These are phyloP conservation scores for Pisolithus microcarpus DNA, from an alignment of 768 basidiomycete species.

Conservation along the genomic window DNA sequence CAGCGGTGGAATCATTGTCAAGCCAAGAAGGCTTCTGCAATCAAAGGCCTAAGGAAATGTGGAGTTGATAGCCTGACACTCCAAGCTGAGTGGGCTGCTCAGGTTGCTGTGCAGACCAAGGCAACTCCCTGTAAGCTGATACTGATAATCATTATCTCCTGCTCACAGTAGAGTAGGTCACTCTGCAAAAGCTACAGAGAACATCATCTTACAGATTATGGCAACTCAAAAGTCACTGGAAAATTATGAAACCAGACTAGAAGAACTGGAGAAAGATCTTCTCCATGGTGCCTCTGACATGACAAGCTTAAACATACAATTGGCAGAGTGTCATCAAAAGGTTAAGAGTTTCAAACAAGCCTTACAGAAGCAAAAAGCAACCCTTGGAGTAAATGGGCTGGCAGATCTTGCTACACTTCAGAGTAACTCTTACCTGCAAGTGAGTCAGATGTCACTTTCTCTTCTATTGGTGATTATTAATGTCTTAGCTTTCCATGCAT, in stretches of 20 bases:
- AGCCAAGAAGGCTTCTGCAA: constrained; percentile 1
- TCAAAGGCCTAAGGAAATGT: neutral
- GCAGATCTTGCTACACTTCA: neutral
- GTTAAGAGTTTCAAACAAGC: neutral
- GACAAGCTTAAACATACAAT: neutral
- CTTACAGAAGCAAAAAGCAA: neutral
- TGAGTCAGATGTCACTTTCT: neutral
- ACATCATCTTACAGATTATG: neutral
- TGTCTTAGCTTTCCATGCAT: too few relatives aligned
- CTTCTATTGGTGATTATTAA: too few relatives aligned
- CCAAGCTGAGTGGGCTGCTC: constrained; percentile 11
- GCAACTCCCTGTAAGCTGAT: neutral
- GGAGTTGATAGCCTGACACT: neutral
- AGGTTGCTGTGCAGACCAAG: constrained; percentile 16
- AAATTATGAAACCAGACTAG: neutral
- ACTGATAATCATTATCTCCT: neutral
- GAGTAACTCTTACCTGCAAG: constrained; percentile 8
- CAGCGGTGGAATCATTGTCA: constrained; percentile 5
- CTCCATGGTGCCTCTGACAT: neutral
- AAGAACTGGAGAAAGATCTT: constrained; percentile 3
- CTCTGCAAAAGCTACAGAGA: neutral
- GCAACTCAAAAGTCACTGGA: neutral
- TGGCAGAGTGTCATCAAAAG: neutral
- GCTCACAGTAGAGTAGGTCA: neutral
- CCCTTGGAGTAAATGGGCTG: too few relatives aligned